Evolutionary conservation across 2,329 filamentous ascomycete genomes (phyloP), one percentile per base, ranked within the genome.

Genomic region (Colletotrichum incanum): DNA sequence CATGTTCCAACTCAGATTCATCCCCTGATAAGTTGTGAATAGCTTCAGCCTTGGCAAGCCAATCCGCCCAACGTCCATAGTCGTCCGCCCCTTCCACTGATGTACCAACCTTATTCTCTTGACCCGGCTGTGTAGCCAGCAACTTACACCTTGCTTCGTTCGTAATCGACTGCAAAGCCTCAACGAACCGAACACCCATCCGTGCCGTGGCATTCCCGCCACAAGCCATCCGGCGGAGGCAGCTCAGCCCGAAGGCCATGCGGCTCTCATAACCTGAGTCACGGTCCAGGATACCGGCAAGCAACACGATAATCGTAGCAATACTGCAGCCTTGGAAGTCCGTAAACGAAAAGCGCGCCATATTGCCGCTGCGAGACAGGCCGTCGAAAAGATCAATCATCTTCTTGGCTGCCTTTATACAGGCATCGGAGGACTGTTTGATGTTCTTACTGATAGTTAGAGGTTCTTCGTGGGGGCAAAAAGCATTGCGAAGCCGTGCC

Each of bases 321-420:
- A 80, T 81, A 47, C 81, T 82, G 67, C 81, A 82, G 16, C 80
- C 81, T 61, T 83, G 81, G 28, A 83, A 82, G 71, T 83, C 81
- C 5, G 81, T 82, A 58, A 83, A 83, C 0, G 81, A 82, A 59
- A 83, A 82, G 0, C 78, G 77, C 2, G 79, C 78, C n/a, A 80
- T 78, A 11, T 81, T 81, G 3, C 76, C 75, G 2, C 75, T 79
- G 2, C 60, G 65, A 3, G 68, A 74, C 20, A 82, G 59, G 3
- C 66, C 77, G 54, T 82, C 79, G 37, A 82, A 82, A 0, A 82
- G 72, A 16, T 73, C 73, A 0, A 82, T 76, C 20, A 80, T 74
- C 59, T 82, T 81, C 26, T 75, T 77, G 5, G 78, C 80, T 2
- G 80, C 79, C 41, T 78, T 80, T 61, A 75, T 74, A 39, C 81